Base-by-base conservation (phyloP, 202 grass and related monocot genomes). In the Thinopyrum obtusiflorum region DNA sequence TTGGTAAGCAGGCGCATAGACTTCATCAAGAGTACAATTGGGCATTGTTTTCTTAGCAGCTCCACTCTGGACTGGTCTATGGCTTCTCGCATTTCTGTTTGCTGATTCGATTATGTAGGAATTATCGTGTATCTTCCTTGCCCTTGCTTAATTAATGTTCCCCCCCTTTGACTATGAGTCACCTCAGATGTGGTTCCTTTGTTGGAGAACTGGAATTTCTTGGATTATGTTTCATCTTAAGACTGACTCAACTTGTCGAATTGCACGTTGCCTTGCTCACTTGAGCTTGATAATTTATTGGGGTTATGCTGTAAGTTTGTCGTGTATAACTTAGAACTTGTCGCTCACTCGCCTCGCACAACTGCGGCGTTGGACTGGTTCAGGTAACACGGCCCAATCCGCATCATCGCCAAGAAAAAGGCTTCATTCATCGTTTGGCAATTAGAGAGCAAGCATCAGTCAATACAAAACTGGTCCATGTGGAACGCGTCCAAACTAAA, bases 81-180 rank as follows among this genome's bases (percentile, higher is more conserved):
- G 61, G 61, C 42, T 73, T 49, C 77, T 32, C 29, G 40, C 31
- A 77, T 81, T 20, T 65, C 85, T 74, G 72, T 26, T 86, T 17
- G 46, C 57, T 39, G 59, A 82, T 78, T 79, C 60, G 72, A 65
- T 65, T 18, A 65, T 81, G 57, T 69, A 66, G 44, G n/a, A 88
- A 60, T 44, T 84, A 4, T 27, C 7, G 39, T 76, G 76, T 47
- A 77, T 61, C 65, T 70, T 71, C 3, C 42, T 61, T 80, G 6
- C 49, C 24, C 31, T 27, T 78, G 37, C 40, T 85, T n/a, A n/a
- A n/a, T n/a, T n/a, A n/a, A n/a, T n/a, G 32, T 33, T 42, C 11
- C 1, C 2, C 39, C 39, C 2, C 39, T 11, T 40, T 40, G 2
- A 40, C 39, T 40, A 0, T 21, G 18, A 23, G 23, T 79, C n/a